Base-by-base conservation (phyloP, 805 yeast species). In the Naumovozyma dairenensis region DNA sequence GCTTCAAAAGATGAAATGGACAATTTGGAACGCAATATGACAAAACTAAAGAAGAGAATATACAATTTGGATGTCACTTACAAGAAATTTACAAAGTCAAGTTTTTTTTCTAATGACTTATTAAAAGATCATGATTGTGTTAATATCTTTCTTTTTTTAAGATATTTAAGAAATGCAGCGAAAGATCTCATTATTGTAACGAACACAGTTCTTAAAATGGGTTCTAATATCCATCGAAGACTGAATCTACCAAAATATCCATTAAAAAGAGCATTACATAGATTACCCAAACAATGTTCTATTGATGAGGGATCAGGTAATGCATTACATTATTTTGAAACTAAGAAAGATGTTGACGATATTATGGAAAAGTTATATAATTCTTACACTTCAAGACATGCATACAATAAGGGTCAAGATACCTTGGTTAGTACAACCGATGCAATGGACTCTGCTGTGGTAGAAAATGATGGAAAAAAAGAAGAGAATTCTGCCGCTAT, bases 281-380 rank as follows among this genome's bases (percentile, higher is more conserved):
- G 69, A 25, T 39, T 67, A n/a, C 63, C 71, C 0, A 49, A 44
- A 21, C 68, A 60, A 29, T 66, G 69, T 39, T 48, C 63, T 5
- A 54, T 60, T 22, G 75, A 70, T 45, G 65, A 65, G 42, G 74
- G 74, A 14, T 65, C 68, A 2, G 63, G 63, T 17, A 55, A 61
- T n/a, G 62, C 65, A 6, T 55, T 61, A 14, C 58, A 63, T 26
- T 69, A 66, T 39, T 57, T 55, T 33, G 69, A 65, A 34, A 55
- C 67, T 1, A 63, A 64, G 35, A 30, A 51, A 12, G 72, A 66
- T 31, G 71, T 69, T 5, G 67, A 64, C 35, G 69, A 65, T 32
- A 62, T 68, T 1, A 67, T 69, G 41, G 66, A 62, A 30, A 54
- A 62, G 35, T 57, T 67, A 4, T 64, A 66, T 44, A 65, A 65